Percentiles rank a stretch among this genome's conserved stretches.
phyloP scores from a whole-genome alignment of 495 filamentous ascomycete species.

The Podospora sp. region DNA sequence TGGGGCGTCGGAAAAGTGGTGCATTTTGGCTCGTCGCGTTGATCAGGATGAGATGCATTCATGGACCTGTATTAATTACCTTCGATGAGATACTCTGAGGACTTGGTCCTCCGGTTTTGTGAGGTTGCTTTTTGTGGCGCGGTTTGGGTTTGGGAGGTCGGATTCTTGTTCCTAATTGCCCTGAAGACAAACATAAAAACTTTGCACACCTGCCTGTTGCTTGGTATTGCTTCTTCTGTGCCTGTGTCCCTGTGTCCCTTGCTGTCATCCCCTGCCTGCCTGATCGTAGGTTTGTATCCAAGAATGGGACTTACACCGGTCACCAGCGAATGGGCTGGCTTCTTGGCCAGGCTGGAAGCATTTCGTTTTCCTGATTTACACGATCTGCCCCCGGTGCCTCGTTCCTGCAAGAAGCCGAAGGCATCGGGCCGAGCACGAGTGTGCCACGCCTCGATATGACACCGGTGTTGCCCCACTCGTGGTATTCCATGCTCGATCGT shows the following conservation, averaged over 20 bases:
- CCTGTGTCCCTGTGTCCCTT: too few species aligned
- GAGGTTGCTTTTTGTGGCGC: slow-evolving; percentile 18
- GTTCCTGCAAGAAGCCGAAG: background rate
- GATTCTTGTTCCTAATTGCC: slow-evolving; percentile 33
- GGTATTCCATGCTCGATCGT: background rate
- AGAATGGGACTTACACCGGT: too few species aligned
- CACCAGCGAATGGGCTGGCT: too few species aligned
- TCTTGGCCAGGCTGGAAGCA: background rate
- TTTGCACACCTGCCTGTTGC: slow-evolving; percentile 26
- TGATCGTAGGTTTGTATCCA: too few species aligned
- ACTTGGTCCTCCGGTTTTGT: slow-evolving; percentile 33
- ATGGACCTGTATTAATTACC: slow-evolving; percentile 24
- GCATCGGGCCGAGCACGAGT: background rate
- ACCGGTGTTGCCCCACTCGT: background rate
- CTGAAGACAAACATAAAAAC: slow-evolving; percentile 34
- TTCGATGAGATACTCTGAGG: slow-evolving; percentile 32
- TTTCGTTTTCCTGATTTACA: background rate
- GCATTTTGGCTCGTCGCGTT: slow-evolving; percentile 27
- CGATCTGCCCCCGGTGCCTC: background rate
- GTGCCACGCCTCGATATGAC: background rate
- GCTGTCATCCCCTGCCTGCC: too few species aligned
- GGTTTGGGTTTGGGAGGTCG: slow-evolving; percentile 19
- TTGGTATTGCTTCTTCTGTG: too few species aligned
- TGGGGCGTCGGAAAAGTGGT: slow-evolving; percentile 20
- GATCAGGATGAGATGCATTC: slow-evolving; percentile 26